Percentiles rank a stretch among this genome's conserved stretches.
Conservation (phyloP, 2,329 filamentous ascomycete species). For the Alternaria sp. region DNA sequence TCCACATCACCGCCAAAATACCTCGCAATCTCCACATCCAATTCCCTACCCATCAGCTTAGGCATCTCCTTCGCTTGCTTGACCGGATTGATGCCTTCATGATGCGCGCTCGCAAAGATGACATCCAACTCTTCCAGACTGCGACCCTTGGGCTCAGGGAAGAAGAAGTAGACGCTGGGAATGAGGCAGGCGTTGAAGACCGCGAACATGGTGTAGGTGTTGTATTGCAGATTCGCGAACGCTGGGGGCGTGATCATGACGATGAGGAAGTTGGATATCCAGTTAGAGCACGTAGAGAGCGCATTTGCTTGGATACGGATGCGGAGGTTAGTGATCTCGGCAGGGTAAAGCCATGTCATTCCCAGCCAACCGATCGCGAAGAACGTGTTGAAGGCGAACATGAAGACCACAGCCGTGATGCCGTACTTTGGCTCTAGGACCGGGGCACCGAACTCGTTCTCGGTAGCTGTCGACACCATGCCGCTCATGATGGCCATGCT, state of each 20-base stretch:
- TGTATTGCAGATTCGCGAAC: constrained; percentile 58
- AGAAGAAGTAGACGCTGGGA: constrained; percentile 63
- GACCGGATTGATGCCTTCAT: constrained; percentile 6
- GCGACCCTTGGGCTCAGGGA: constrained; percentile 58
- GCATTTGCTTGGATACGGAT: constrained; percentile 77
- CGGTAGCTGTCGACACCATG: constrained; percentile 8
- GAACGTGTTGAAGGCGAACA: constrained; percentile 70
- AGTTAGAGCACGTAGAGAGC: constrained; percentile 9
- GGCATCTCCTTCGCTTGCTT: constrained; percentile 11
- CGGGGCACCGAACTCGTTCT: constrained; percentile 10
- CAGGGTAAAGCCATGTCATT: constrained; percentile 65
- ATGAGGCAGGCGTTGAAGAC: constrained; percentile 60
- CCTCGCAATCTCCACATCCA: constrained; percentile 13
- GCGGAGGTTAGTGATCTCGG: constrained; percentile 74
- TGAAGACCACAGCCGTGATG: constrained; percentile 66
- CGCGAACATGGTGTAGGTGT: constrained; percentile 61
- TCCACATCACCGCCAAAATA: constrained; percentile 15
- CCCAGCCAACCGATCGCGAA: constrained; percentile 69
- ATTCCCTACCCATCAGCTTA: constrained; percentile 7
- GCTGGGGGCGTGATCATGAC: constrained; percentile 69
- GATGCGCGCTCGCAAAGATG: constrained; percentile 46
- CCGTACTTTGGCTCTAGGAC: constrained; percentile 54
- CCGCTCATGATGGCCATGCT: constrained; percentile 58
- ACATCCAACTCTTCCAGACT: constrained; percentile 57
- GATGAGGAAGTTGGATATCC: constrained; percentile 61